Evolutionary conservation across 2,329 filamentous ascomycete genomes (phyloP), one percentile per base, ranked within the genome.

Genomic region (Hymenoscyphus repandus): DNA sequence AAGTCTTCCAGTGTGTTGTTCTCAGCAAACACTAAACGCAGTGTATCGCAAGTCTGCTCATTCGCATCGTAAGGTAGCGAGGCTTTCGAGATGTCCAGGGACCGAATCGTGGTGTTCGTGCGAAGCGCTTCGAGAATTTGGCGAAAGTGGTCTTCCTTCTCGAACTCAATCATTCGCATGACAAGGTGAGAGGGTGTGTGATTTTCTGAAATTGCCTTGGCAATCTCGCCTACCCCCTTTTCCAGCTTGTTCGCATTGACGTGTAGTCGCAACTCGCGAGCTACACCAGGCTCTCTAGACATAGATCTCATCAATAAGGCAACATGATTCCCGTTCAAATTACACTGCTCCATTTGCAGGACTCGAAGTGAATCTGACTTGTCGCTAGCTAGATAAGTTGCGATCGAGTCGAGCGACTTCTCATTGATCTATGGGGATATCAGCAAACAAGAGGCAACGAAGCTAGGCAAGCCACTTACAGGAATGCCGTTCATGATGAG

Each of bases 31-130:
- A 88, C 77, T 45, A 73, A 66, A 54, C 82, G 77, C 49, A 88
- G 66, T 12, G 80, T 76, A 52, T 78, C 76, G 60, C 82, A 86
- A 0, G 84, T 88, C 51, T 85, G 82, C 9, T 79, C 76, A 7
- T 80, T 78, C 2, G 84, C 84, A 62, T 88, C 84, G 48, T 82
- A 82, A 12, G 84, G 85, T 18, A 88, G 70, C 0, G 83, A 86
- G 1, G 82, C 81, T 57, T 85, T 83, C 1, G 85, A 87, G 22
- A 88, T 82, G 64, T 88, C 84, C 13, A 88, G 68, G 58, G 78
- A 81, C 44, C 74, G 74, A 44, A 87, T 77, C 0, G 80, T 82
- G 15, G 71, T 80, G 61, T 88, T 88, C 38, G 70, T 70, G 5
- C 77, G 76, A 44, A 88, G 61, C 1, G 85, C 83, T 52, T 78